Conservation (phyloP, 2,329 filamentous ascomycete species). For the Ceratocystiopsis sp. region DNA sequence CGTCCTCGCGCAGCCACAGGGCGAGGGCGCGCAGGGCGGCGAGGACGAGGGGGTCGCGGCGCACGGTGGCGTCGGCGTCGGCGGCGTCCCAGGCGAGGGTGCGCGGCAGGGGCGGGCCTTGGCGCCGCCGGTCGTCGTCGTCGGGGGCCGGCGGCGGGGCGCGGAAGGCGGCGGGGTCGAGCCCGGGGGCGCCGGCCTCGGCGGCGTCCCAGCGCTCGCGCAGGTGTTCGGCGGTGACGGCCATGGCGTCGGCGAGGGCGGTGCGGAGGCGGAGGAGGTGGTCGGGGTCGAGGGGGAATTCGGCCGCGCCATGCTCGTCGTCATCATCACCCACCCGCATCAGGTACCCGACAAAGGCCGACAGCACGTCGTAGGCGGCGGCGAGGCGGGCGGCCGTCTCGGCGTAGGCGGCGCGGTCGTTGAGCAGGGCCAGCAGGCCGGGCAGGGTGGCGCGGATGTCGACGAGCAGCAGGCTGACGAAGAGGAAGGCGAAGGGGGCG, state of each 20-base stretch:
- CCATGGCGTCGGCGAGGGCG: conserved; percentile 45
- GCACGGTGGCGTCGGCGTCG: conserved; percentile 25
- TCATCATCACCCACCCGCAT: conserved; percentile 30
- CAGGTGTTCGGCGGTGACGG: conserved; percentile 45
- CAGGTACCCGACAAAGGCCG: conserved; percentile 41
- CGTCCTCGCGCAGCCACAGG: conserved; percentile 54
- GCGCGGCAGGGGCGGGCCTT: not conserved
- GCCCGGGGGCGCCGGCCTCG: conserved; percentile 41
- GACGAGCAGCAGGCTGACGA: conserved; percentile 47
- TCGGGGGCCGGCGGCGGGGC: too few species aligned
- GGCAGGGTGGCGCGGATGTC: conserved; percentile 49
- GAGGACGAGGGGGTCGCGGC: conserved; percentile 40
- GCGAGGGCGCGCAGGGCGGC: conserved; percentile 40
- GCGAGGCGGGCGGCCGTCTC: conserved; percentile 35
- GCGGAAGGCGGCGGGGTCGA: conserved; percentile 38
- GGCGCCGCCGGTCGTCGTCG: conserved; percentile 20
- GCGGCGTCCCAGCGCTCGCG: conserved; percentile 54
- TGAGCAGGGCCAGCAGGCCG: conserved; percentile 38
- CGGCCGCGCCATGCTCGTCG: conserved; percentile 3
- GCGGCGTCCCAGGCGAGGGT: conserved; percentile 40
- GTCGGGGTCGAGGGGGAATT: conserved; percentile 27
- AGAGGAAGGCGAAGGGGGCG: conserved; percentile 43
- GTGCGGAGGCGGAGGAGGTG: conserved; percentile 43
- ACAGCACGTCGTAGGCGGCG: conserved; percentile 44
- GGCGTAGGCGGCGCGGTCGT: conserved; percentile 32